Evolutionary conservation across 139 green algal genomes (phyloP).

Genomic region (Yamagishiella unicocca): DNA sequence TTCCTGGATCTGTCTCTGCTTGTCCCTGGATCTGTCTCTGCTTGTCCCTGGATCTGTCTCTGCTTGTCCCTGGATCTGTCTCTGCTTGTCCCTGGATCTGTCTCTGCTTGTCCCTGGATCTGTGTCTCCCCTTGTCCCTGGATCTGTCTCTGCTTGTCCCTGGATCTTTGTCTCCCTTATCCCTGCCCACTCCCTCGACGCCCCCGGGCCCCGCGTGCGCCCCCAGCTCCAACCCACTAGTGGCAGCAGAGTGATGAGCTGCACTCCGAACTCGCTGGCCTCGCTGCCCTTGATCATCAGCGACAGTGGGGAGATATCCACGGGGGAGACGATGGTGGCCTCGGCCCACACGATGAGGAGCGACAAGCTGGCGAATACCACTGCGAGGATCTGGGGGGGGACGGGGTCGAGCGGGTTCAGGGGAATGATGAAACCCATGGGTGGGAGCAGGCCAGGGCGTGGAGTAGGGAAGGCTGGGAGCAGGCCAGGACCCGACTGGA

Average conservation of each 20-base stretch:
- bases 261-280: conserved; percentile 51
- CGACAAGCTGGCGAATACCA: conserved; percentile 68
- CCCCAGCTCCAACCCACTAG: conserved; percentile 39
- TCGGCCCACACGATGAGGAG: conserved; percentile 88
- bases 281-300: conserved; percentile 57
- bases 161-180: not conserved
- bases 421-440: too few relatives aligned
- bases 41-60: too few relatives aligned
- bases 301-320: conserved; percentile 90
- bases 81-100: too few relatives aligned
- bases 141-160: too few relatives aligned
- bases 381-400: conserved; percentile 8
- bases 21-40: too few relatives aligned
- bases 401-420: not conserved
- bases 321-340: conserved; percentile 83
- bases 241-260: conserved; percentile 54
- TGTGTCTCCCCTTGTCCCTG: too few relatives aligned
- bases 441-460: not conserved
- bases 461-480: not conserved
- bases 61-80: too few relatives aligned
- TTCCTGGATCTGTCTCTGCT: too few relatives aligned
- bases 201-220: not conserved
- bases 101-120: too few relatives aligned
- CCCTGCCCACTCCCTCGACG: not conserved
- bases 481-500: too few relatives aligned